These are phyloP conservation scores for Fomitopsis palustris DNA, from an alignment of 1,284 basidiomycete genomes.

Conservation along the genomic window DNA sequence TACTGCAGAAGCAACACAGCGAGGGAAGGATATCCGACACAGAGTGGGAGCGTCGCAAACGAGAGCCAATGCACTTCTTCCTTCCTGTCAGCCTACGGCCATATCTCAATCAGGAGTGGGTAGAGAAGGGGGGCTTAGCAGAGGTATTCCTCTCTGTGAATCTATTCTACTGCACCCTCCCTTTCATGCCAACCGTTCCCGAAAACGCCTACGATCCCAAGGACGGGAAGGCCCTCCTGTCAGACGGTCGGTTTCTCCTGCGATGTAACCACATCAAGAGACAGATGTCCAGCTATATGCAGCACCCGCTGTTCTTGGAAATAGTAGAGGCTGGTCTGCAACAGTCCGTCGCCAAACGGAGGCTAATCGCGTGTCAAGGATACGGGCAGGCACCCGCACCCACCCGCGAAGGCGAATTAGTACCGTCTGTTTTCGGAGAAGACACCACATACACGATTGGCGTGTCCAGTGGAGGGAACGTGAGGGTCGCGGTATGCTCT, in stretches of 20 bases:
- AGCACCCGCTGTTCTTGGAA: constrained; percentile 49
- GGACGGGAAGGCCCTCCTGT: constrained; percentile 38
- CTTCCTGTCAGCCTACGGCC: constrained; percentile 53
- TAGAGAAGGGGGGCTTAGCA: constrained; percentile 38
- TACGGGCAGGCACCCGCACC: neutral
- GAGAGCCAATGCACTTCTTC: constrained; percentile 46
- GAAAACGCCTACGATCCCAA: constrained; percentile 32
- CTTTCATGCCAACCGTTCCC: constrained; percentile 41
- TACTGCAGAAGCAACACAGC: constrained; percentile 45
- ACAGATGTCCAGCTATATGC: constrained; percentile 31
- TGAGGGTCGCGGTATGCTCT: constrained; percentile 8
- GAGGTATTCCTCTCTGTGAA: constrained; percentile 43
- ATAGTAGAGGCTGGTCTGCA: constrained; percentile 31
- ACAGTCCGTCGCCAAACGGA: constrained; percentile 17
- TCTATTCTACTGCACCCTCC: constrained; percentile 41
- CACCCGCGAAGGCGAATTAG: neutral
- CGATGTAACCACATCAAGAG: constrained; percentile 37
- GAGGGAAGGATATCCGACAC: constrained; percentile 42
- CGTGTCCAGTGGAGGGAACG: constrained; percentile 23
- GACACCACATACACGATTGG: constrained; percentile 1
- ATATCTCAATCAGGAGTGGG: constrained; percentile 47
- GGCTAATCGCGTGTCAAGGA: constrained; percentile 15
- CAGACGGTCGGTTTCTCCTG: constrained; percentile 41
- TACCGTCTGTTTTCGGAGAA: neutral
- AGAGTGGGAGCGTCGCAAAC: constrained; percentile 52